Evolutionary conservation across 2,329 filamentous ascomycete genomes (phyloP).

Genomic region (Aureobasidium sp.): DNA sequence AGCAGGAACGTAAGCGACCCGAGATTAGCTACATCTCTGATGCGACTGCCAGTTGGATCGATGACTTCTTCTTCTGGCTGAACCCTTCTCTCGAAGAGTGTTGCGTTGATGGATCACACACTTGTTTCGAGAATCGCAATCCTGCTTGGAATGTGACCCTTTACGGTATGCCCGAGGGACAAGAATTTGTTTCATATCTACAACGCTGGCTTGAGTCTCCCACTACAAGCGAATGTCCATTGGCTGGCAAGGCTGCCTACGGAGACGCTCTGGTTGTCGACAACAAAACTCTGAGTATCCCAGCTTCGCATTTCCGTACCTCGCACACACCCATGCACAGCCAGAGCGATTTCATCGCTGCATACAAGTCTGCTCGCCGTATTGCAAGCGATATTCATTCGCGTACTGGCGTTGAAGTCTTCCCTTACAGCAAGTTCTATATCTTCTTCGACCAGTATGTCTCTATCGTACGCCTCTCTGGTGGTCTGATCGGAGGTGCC

Average conservation of each 20-base stretch:
- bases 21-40: conserved; percentile 83
- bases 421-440: conserved; percentile 96
- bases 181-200: conserved; percentile 85
- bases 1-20: conserved; percentile 86
- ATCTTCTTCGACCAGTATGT: conserved; percentile 99
- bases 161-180: conserved; percentile 81
- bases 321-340: conserved; percentile 79
- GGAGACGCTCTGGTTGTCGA: conserved; percentile 77
- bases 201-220: conserved; percentile 74
- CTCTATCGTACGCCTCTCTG: conserved; percentile 72
- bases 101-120: conserved; percentile 57
- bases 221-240: conserved; percentile 74
- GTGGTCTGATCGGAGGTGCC: conserved; percentile 71
- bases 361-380: conserved; percentile 81
- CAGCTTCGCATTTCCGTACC: conserved; percentile 85
- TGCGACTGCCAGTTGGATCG: conserved; percentile 89
- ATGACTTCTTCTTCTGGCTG: conserved; percentile 95
- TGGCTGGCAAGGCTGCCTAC: conserved; percentile 85
- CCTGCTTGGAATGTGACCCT: conserved; percentile 87
- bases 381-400: conserved; percentile 71
- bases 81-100: conserved; percentile 72
- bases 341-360: conserved; percentile 86
- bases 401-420: conserved; percentile 71
- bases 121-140: conserved; percentile 71
- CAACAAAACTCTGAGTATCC: conserved; percentile 56